Evolutionary conservation across 768 basidiomycete species (phyloP).

Genomic region (Leccinum sublutescens): DNA sequence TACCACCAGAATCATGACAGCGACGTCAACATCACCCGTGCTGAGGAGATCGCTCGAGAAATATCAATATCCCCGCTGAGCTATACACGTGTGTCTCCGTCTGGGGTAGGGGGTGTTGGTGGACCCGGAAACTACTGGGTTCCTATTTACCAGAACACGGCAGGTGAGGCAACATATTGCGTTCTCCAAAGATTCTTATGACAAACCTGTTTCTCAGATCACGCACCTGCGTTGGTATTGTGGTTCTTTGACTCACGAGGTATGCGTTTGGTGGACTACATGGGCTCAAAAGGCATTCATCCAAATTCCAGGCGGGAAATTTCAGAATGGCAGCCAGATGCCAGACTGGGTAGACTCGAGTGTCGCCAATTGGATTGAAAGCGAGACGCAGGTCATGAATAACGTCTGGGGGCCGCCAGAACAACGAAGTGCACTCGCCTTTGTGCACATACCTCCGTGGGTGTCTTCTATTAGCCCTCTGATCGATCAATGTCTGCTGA

Average conservation of each 20-base stretch:
- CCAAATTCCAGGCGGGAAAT: conserved; percentile 44
- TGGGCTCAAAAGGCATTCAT: conserved; percentile 3
- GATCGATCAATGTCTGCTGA: conserved; percentile 3
- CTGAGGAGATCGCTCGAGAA: conserved; percentile 65
- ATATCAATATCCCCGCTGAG: conserved; percentile 50
- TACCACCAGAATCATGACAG: conserved; percentile 69
- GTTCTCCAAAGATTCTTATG: not conserved
- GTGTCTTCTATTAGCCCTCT: conserved; percentile 20
- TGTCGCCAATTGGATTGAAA: conserved; percentile 60
- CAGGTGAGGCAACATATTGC: conserved; percentile 26
- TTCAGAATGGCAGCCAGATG: conserved; percentile 42
- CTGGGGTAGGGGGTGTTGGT: conserved; percentile 58
- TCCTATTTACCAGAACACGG: conserved; percentile 48
- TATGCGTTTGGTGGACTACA: conserved; percentile 16
- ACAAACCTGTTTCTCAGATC: conserved; percentile 24
- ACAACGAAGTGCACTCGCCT: conserved; percentile 56
- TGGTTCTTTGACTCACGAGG: conserved; percentile 81
- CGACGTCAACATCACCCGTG: conserved; percentile 67
- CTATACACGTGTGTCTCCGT: conserved; percentile 61
- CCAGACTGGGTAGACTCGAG: conserved; percentile 69
- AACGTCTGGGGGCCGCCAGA: conserved; percentile 55
- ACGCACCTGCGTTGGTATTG: conserved; percentile 51
- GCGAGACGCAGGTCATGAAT: conserved; percentile 54
- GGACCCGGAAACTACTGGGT: conserved; percentile 80
- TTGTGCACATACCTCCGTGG: conserved; percentile 76